These are phyloP conservation scores for Trametes gibbosa DNA, from an alignment of 768 basidiomycete genomes.

Conservation along the genomic window DNA sequence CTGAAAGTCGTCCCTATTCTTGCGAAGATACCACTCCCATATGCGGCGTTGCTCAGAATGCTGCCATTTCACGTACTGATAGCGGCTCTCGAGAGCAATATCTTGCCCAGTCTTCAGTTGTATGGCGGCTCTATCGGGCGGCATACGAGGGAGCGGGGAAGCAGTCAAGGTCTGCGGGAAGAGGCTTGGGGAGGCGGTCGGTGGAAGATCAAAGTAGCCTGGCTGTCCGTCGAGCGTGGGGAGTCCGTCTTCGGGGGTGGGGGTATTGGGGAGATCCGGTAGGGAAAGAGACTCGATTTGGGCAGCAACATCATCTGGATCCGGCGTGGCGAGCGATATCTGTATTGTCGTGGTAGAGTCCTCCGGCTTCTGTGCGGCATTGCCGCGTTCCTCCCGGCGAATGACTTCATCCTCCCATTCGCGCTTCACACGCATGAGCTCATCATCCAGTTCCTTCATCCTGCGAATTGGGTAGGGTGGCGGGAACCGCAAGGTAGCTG, in stretches of 20 bases:
- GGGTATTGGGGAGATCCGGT: slow-evolving; percentile 38
- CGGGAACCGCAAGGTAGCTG: slow-evolving; percentile 86
- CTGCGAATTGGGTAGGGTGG: slow-evolving; percentile 85
- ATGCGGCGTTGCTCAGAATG: slow-evolving; percentile 86
- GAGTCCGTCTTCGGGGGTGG: slow-evolving; percentile 33
- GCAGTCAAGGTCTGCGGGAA: slow-evolving; percentile 29
- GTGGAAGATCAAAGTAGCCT: slow-evolving; percentile 44
- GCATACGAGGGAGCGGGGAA: slow-evolving; percentile 34
- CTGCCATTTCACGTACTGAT: slow-evolving; percentile 69
- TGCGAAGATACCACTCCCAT: slow-evolving; percentile 94
- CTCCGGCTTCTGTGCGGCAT: slow-evolving; percentile 42
- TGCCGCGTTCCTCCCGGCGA: slow-evolving; percentile 65
- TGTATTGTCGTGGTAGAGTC: slow-evolving; percentile 31
- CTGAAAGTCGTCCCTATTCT: slow-evolving; percentile 81
- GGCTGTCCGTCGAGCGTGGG: slow-evolving; percentile 31
- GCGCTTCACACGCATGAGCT: slow-evolving; percentile 63
- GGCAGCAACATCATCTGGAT: slow-evolving; percentile 54
- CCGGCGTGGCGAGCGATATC: slow-evolving; percentile 24
- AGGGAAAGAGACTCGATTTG: slow-evolving; percentile 57
- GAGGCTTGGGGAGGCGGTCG: slow-evolving; percentile 28
- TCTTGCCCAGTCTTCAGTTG: slow-evolving; percentile 62
- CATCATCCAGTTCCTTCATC: slow-evolving; percentile 87
- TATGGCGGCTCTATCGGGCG: slow-evolving; percentile 38
- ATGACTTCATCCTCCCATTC: slow-evolving; percentile 89
- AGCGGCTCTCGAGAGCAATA: slow-evolving; percentile 71